Base-by-base conservation (phyloP, 2,329 filamentous ascomycete genomes). In the Escovopsis sp. region DNA sequence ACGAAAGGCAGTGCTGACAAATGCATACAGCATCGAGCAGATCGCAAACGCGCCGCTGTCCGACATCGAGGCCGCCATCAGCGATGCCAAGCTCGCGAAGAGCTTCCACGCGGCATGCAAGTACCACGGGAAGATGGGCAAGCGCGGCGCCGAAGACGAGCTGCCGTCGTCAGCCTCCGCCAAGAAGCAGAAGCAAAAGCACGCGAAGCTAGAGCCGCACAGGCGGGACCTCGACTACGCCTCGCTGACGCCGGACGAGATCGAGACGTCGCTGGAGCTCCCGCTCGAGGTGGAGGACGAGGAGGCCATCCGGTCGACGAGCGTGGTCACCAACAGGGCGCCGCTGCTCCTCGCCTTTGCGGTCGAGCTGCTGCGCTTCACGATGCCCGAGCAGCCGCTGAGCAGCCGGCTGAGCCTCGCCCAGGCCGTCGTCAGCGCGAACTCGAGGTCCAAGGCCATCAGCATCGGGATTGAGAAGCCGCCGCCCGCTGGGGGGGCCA, bases 361-460 rank as follows among this genome's bases (percentile, higher is more conserved):
- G 1, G 70, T 85, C 12, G 71, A 75, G 40, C 52, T 88, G 33
- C 53, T 92, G 32, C 77, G 80, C 31, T 76, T 79, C 50, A 92
- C 83, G 0, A 88, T 87, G 78, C 81, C 85, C 0, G 77, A 82
- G 44, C 86, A 94, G 51, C 85, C 85, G 3, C 65, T 78, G 3
- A 90, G 82, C n/a, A 88, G 83, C 51, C 68, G 83, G 32, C 60
- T 93, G 15, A 92, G 84, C 50, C 61, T 94, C 15, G 82, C 78
- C 0, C 85, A 93, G 54, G 84, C 82, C 1, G 76, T 90, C 1
- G 81, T 92, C 13, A 87, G 82, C 50, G 75, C 76, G 19, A 90
- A 88, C 50, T 85, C 80, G 40, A 71, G 76, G 43, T 74, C 72
- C 26, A 87, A 87, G 56, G 85, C 85, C 9, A 66, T 77, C 19